Evolutionary conservation across 2,329 filamentous ascomycete species (phyloP), one percentile per base, ranked within the genome.

Genomic region (Curvularia verruculosa): DNA sequence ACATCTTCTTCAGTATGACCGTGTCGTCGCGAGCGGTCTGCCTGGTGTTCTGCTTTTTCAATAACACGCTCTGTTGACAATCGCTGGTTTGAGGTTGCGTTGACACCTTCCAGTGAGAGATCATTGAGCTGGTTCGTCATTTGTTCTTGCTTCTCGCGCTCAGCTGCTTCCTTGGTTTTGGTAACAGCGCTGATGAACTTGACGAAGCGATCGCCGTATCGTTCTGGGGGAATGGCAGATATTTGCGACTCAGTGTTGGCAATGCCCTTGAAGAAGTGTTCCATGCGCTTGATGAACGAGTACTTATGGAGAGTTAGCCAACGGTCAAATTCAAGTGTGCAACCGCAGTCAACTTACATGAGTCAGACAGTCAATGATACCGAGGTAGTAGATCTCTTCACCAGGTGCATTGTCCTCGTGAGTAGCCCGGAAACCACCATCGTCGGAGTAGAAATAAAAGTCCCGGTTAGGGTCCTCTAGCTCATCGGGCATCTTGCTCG

Each of bases 331-430:
- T 8, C 1, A 10, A n/a, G 9, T 5, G 10, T 3, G 23, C 5
- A 29, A 8, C n/a, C 34, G 37, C 31, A 13, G 10, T 10, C 47
- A 52, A 51, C 91, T 86, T 84, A 96, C 92, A 76, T 97, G 92
- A 68, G 95, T 99, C 69, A 99, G 82, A 77, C 95, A 99, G 78
- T 99, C 95, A 76, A 99, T 99, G 68, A 99, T 96, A 34, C 95
- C 96, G 7, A 99, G 86, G 74, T 99, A 99, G 78, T 99, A 99
- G 40, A 99, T 92, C 78, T 96, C 92, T 52, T 97, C 91, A 1
- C 89, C 93, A 1, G 90, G 87, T 15, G 82, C 80, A 61, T 96
- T 89, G 76, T 96, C 88, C 76, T 97, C 92, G 72, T 97, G 92
- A 1, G 95, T 98, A 12, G 95, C 94, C 66, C 89, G 85, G 77